Evolutionary conservation across 371 early-diverging fungal species (phyloP).

Genomic region (Rhizopus arrhizus): DNA sequence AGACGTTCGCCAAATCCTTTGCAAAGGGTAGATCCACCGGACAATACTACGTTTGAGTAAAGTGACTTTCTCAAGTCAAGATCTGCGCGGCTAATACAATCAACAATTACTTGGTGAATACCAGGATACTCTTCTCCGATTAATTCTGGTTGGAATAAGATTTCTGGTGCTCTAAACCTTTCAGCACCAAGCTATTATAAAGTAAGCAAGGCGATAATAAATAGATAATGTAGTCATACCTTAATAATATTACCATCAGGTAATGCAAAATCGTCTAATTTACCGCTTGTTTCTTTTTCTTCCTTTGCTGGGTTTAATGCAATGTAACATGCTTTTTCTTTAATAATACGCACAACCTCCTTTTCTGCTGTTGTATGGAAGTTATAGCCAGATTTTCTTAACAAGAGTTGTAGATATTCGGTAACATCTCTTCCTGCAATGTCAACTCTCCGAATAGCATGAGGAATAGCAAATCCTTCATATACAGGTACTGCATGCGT

Average conservation of each 20-base stretch:
- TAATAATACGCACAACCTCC: slow-evolving; percentile 92
- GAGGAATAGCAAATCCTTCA: slow-evolving; percentile 94
- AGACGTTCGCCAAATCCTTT: slow-evolving; percentile 91
- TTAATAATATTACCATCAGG: slow-evolving; percentile 93
- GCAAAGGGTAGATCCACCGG: slow-evolving; percentile 55
- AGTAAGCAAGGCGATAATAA: background rate
- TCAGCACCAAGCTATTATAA: slow-evolving; percentile 71
- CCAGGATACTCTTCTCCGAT: slow-evolving; percentile 89
- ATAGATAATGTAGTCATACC: slow-evolving; percentile 32
- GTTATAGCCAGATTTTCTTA: slow-evolving; percentile 85
- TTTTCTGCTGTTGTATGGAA: slow-evolving; percentile 91
- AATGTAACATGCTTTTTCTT: slow-evolving; percentile 94
- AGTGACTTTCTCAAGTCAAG: slow-evolving; percentile 87
- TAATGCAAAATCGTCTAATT: slow-evolving; percentile 79
- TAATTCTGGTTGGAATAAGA: slow-evolving; percentile 89
- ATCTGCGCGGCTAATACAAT: slow-evolving; percentile 89
- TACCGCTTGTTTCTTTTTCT: slow-evolving; percentile 77
- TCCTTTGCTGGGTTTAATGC: slow-evolving; percentile 88
- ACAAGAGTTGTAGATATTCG: slow-evolving; percentile 80
- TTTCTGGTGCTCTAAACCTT: slow-evolving; percentile 85
- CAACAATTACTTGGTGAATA: slow-evolving; percentile 86
- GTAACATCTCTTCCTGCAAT: slow-evolving; percentile 95
- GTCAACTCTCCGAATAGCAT: slow-evolving; percentile 91
- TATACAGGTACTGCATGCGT: slow-evolving; percentile 94
- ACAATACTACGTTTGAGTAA: slow-evolving; percentile 88